Percentiles rank a stretch among this genome's conserved stretches.
phyloP scores from a whole-genome alignment of 176 grass and related monocot species.

The Leersia perrieri region DNA sequence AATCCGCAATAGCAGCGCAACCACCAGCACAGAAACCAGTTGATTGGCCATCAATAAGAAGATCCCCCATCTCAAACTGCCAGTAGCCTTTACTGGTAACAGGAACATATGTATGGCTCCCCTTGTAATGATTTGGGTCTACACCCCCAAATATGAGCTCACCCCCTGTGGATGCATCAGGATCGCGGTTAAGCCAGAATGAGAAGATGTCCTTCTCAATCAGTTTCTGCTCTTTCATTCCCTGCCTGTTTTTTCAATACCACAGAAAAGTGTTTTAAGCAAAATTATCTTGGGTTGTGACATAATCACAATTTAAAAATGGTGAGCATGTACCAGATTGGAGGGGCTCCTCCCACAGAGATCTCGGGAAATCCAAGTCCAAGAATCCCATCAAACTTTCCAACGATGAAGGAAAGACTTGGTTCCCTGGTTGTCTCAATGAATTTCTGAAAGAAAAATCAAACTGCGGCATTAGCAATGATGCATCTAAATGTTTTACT shows the following conservation, averaged over 20 bases:
- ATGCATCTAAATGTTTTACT: background rate
- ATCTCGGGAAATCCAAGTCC: constrained; percentile 94
- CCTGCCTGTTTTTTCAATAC: constrained; percentile 62
- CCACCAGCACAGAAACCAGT: constrained; percentile 78
- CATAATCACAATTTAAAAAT: background rate
- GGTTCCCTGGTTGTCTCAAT: constrained; percentile 88
- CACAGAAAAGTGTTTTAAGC: background rate
- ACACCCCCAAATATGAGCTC: constrained; percentile 89
- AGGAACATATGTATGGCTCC: constrained; percentile 79
- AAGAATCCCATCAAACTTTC: constrained; percentile 94
- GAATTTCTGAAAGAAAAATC: constrained; percentile 59
- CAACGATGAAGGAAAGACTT: constrained; percentile 64
- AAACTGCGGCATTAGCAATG: background rate
- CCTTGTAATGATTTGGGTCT: constrained; percentile 72
- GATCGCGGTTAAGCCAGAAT: constrained; percentile 91
- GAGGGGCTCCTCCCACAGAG: constrained; percentile 65
- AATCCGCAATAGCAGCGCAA: constrained; percentile 90
- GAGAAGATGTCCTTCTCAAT: constrained; percentile 74
- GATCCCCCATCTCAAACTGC: constrained; percentile 89
- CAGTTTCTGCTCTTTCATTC: constrained; percentile 76
- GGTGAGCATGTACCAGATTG: constrained; percentile 62
- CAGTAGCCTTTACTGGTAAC: constrained; percentile 84
- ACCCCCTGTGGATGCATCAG: constrained; percentile 62
- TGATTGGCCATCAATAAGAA: constrained; percentile 54
- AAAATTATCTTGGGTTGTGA: background rate